phyloP scores from a whole-genome alignment of 139 green algal genomes.

The Eudorina sp. region DNA sequence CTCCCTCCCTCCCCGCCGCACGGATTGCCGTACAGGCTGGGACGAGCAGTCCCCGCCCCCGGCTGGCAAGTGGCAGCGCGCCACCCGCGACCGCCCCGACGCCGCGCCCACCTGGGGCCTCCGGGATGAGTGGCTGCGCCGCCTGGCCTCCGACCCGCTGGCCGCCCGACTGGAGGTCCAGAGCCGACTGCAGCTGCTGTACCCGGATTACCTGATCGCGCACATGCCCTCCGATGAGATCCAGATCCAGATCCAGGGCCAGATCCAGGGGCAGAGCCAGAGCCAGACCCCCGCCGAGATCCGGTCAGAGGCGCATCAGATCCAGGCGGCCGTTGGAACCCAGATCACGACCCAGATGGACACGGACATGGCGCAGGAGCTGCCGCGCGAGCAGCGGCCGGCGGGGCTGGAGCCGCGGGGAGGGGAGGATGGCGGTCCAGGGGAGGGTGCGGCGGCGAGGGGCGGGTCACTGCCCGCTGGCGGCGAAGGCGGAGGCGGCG shows the following conservation, averaged over 20 bases:
- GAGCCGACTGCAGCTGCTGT: constrained; percentile 74
- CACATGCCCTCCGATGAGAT: constrained; percentile 84
- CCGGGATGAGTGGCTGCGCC: constrained; percentile 51
- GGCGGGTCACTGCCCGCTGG: no score
- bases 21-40: no score
- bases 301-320: neutral
- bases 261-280: neutral
- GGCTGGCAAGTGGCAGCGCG: constrained; percentile 68
- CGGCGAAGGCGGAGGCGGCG: no score
- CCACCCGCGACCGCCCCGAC: constrained; percentile 72
- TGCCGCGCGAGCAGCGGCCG: no score
- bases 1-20: no score
- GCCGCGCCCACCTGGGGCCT: constrained; percentile 77
- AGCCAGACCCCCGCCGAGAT: neutral
- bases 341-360: no score
- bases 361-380: no score
- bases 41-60: constrained; percentile 45
- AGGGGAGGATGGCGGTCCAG: no score
- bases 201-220: constrained; percentile 78
- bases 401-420: no score
- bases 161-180: constrained; percentile 82
- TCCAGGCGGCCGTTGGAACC: no score
- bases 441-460: no score
- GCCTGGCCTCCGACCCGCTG: constrained; percentile 55
- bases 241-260: constrained; percentile 52